A percentile compares a stretch with the other conserved stretches of the same genome.
Conservation (phyloP, 768 basidiomycete species). For the Leucocoprinus birnbaumii region DNA sequence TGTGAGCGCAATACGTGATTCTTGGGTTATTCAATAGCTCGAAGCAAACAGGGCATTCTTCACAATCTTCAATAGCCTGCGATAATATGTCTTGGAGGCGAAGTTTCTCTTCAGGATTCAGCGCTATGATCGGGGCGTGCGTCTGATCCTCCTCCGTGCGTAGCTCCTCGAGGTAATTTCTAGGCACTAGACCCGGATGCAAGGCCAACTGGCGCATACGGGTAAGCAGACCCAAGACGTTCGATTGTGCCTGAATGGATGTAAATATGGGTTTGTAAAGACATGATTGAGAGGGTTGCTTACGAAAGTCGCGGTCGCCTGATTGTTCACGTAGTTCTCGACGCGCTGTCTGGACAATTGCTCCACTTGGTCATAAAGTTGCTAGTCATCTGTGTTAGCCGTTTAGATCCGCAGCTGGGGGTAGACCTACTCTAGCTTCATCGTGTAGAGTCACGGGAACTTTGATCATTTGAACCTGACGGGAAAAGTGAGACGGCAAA, state of each 20-base stretch:
- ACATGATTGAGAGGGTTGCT: conserved; percentile 10
- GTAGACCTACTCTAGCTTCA: conserved; percentile 56
- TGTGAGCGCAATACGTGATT: conserved; percentile 72
- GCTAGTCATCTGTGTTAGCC: conserved; percentile 26
- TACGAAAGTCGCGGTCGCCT: conserved; percentile 38
- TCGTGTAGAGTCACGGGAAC: conserved; percentile 64
- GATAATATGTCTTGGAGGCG: conserved; percentile 57
- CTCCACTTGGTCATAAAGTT: conserved; percentile 70
- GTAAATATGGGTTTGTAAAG: background rate
- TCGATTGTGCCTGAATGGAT: conserved; percentile 52
- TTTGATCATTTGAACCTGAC: conserved; percentile 73
- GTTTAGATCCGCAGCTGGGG: background rate
- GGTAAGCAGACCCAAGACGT: conserved; percentile 80
- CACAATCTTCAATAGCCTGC: conserved; percentile 73
- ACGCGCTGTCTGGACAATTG: conserved; percentile 60
- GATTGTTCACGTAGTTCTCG: conserved; percentile 47
- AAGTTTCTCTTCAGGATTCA: conserved; percentile 52
- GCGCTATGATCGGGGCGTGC: conserved; percentile 22
- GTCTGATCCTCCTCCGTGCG: conserved; percentile 26
- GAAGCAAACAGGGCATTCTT: conserved; percentile 83
- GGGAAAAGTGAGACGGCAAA: background rate
- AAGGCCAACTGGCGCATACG: conserved; percentile 81
- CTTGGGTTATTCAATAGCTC: conserved; percentile 55
- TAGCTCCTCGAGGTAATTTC: conserved; percentile 67
- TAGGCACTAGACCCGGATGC: conserved; percentile 74